These are phyloP conservation scores for Tetradesmus obliquus DNA, from an alignment of 139 green algal species.

Conservation along the genomic window DNA sequence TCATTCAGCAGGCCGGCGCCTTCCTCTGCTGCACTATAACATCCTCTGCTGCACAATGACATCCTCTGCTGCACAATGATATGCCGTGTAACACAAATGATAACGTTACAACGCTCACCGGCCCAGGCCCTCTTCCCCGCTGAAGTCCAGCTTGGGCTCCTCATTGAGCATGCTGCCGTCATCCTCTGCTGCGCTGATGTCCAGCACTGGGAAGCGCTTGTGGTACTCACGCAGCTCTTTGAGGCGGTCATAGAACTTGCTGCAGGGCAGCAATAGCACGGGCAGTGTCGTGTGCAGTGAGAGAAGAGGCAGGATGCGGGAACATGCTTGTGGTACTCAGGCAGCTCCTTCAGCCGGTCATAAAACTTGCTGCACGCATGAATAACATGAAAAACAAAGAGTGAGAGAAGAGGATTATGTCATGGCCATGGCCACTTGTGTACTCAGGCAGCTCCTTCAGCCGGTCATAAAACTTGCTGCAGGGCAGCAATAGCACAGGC, in stretches of 20 bases:
- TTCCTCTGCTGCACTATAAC: background rate
- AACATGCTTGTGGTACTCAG: conserved; percentile 77
- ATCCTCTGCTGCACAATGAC: background rate
- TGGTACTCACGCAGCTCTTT: conserved; percentile 93
- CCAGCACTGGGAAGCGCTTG: conserved; percentile 70
- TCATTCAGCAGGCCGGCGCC: no score
- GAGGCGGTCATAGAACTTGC: conserved; percentile 93
- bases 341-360: conserved; percentile 89
- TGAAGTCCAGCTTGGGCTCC: conserved; percentile 80
- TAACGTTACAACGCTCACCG: conserved; percentile 45
- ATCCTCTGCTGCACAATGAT: no score
- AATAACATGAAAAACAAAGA: background rate
- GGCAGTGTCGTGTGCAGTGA: background rate
- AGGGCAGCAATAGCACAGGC: background rate
- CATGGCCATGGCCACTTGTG: conserved; percentile 55
- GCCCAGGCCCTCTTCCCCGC: conserved; percentile 89
- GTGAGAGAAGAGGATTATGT: background rate
- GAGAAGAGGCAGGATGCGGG: conserved; percentile 50
- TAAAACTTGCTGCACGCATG: conserved; percentile 66
- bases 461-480: conserved; percentile 79
- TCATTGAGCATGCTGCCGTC: conserved; percentile 65
- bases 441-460: conserved; percentile 92
- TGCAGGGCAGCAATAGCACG: conserved; percentile 47
- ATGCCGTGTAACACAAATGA: no score
- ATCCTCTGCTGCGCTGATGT: conserved; percentile 83